A percentile compares a stretch with the other conserved stretches of the same genome.
phyloP scores from a whole-genome alignment of 169 alveolate genomes.

The Eimeria praecox region DNA sequence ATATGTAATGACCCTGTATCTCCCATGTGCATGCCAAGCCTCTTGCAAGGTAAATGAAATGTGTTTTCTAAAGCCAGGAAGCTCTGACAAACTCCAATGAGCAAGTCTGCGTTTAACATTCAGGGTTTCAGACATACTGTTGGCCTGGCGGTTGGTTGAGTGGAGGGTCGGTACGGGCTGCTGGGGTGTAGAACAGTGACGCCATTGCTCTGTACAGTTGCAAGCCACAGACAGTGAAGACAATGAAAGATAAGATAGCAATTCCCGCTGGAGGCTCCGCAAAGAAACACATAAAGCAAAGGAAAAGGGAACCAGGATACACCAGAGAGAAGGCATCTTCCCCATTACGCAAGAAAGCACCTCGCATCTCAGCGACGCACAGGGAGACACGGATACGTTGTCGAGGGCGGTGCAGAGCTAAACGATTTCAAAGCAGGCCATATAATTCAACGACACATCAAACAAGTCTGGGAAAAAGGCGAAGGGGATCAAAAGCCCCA shows the following conservation, averaged over 20 bases:
- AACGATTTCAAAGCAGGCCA: not conserved
- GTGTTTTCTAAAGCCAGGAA: not conserved
- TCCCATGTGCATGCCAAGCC: not conserved
- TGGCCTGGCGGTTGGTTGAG: conserved; percentile 35
- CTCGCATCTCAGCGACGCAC: not conserved
- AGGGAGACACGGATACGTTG: not conserved
- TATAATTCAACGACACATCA: not conserved
- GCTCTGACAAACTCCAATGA: not conserved
- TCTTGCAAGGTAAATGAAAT: not conserved
- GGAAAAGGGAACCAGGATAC: not conserved
- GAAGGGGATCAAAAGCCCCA: not conserved
- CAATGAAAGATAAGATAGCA: not conserved
- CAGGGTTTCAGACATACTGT: conserved; percentile 11
- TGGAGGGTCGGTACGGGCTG: conserved; percentile 48
- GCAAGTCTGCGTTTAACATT: not conserved
- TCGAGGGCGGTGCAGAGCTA: not conserved
- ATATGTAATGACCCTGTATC: not conserved
- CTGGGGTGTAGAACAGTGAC: not conserved
- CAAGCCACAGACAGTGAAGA: not conserved
- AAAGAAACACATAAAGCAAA: not conserved
- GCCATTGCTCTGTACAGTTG: conserved; percentile 41
- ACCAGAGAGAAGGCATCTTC: not conserved
- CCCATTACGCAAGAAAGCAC: not conserved
- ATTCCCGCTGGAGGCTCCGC: not conserved
- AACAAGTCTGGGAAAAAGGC: not conserved